Base-by-base conservation (phyloP, 371 early-diverging fungal species). In the Spraguea lophii region DNA sequence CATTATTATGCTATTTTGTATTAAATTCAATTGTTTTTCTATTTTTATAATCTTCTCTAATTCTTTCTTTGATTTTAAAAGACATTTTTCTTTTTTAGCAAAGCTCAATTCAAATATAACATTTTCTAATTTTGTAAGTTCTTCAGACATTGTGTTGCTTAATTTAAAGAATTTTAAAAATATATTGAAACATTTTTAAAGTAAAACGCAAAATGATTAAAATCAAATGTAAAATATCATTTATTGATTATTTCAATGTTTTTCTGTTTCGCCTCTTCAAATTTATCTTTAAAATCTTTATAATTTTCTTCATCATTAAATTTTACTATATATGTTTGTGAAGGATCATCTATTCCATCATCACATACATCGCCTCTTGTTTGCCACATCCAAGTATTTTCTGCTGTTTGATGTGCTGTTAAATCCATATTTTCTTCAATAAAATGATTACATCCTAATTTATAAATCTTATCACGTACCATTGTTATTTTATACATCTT, bases 391-490 rank as follows among this genome's bases (percentile, higher is more conserved):
- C 47, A 66, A 22, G 47, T 42, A 44, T 59, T 57, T 19, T 16
- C 21, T 7, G 35, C 19, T 26, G 30, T 47, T 39, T 24, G 22
- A 35, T 59, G 41, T 25, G 27, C 30, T 15, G 32, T 22, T 15
- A 58, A 32, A 23, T 44, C 25, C 22, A 25, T 41, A 3, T 25
- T 27, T 13, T 57, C 55, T 3, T 54, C 27, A 43, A 66, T 61
- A 44, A 41, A 61, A 45, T 66, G 66, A 54, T 61, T 49, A 44
- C 57, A 56, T 21, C 66, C 66, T 19, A 54, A 41, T 38, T 49
- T 49, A 27, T 26, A 53, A 20, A 66, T 32, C 25, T 51, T 41
- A 21, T 66, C 62, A 30, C 66, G 34, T 23, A 52, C 37, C 57
- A 66, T 59, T 20, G 54, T 30, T n/a, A 66, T 26, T 51, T 46